Evolutionary conservation across 2,329 filamentous ascomycete genomes (phyloP), one percentile per base, ranked within the genome.

Genomic region (Fusarium nematophilum): DNA sequence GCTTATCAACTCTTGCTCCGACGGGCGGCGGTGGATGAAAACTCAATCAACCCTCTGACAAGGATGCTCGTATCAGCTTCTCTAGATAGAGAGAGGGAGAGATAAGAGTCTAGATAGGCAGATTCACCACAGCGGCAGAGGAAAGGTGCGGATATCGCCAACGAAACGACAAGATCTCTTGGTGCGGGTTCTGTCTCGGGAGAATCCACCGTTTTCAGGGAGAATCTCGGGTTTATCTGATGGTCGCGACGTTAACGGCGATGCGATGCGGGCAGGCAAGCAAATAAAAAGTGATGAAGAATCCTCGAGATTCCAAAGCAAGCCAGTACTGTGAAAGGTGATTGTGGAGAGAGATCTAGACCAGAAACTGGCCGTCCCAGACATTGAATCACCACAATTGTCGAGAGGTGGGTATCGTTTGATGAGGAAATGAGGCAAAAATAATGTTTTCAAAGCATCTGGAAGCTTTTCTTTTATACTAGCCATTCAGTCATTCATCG

Each of bases 401-500:
- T n/a, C n/a, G n/a, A n/a, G n/a, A n/a, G n/a, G n/a, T n/a, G n/a
- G n/a, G n/a, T n/a, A n/a, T n/a, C n/a, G n/a, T n/a, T n/a, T n/a
- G n/a, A n/a, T n/a, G n/a, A n/a, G n/a, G n/a, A n/a, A n/a, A n/a
- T n/a, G n/a, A n/a, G n/a, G n/a, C n/a, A n/a, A n/a, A n/a, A n/a
- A n/a, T n/a, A n/a, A n/a, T n/a, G n/a, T n/a, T n/a, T n/a, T n/a
- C n/a, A n/a, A n/a, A n/a, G n/a, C n/a, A n/a, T n/a, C n/a, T n/a
- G 53, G 59, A 63, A 62, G 46, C 40, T 48, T 59, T 62, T 21
- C 30, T 64, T 17, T 37, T 37, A 49, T 63, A 63, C 33, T 40
- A 56, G 45, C 54, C 58, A 62, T 62, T 62, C 38, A 23, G 47
- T 47, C 39, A 48, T 47, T n/a, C 31, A 26, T n/a, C n/a, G n/a